Conservation (phyloP, 2,329 filamentous ascomycete genomes). For the Hypoxylon sp. region DNA sequence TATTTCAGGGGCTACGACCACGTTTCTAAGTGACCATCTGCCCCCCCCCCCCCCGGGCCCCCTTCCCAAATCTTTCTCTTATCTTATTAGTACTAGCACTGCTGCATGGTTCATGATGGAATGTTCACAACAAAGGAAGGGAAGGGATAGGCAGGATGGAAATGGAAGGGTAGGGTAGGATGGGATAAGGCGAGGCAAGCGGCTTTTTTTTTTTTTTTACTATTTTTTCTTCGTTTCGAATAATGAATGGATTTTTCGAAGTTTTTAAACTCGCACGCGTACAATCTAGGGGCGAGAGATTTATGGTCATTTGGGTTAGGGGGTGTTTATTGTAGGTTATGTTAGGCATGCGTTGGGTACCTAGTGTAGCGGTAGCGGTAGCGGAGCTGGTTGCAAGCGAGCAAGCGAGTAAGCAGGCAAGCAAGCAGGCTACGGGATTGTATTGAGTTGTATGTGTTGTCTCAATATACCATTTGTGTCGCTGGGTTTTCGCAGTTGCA, state of each 20-base stretch:
- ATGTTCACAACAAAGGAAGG: constrained; percentile 16
- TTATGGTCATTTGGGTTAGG: background rate
- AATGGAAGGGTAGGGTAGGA: constrained; percentile 2
- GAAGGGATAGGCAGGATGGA: constrained; percentile 13
- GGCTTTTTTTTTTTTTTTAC: background rate
- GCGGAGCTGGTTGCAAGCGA: constrained; percentile 1
- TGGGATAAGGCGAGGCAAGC: background rate
- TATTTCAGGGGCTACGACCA: constrained; percentile 2
- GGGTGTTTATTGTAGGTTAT: background rate
- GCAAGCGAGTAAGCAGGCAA: background rate
- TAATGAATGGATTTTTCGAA: constrained; percentile 8
- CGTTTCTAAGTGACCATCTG: background rate
- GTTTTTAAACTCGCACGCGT: background rate
- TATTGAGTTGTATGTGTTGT: constrained; percentile 15
- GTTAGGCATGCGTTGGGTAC: constrained; percentile 18
- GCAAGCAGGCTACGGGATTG: background rate
- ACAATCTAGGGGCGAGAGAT: constrained; percentile 9
- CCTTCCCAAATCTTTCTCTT: constrained; percentile 15
- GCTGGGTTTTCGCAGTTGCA: constrained; percentile 15
- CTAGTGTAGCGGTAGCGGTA: background rate
- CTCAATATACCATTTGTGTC: constrained; percentile 43
- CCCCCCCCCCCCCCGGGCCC: constrained; percentile 5
- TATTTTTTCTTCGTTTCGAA: constrained; percentile 21
- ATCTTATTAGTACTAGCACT: background rate
- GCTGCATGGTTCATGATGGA: constrained; percentile 40